These are phyloP conservation scores for Pavlovales sp. DNA, from an alignment of 208 protist genomes.

Conservation along the genomic window DNA sequence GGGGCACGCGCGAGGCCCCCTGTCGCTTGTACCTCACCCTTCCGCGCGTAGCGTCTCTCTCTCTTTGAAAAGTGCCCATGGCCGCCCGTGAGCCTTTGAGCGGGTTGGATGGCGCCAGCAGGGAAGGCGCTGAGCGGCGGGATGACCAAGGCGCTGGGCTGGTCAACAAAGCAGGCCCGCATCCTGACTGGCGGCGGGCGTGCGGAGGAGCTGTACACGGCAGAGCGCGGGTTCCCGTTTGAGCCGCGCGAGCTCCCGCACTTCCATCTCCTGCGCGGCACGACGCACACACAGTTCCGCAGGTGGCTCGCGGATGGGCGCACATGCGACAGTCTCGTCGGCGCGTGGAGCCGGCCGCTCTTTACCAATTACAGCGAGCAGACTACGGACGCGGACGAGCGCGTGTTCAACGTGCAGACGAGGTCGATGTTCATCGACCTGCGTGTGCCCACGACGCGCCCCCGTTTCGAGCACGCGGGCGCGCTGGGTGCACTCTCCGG, in stretches of 20 bases:
- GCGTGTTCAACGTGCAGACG: conserved; percentile 46
- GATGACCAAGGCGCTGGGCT: no score
- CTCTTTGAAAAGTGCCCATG: no score
- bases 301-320: neutral
- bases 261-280: conserved; percentile 11
- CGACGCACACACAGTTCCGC: conserved; percentile 16
- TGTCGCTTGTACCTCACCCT: no score
- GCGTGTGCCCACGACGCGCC: conserved; percentile 12
- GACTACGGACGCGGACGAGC: neutral
- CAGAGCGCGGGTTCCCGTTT: neutral
- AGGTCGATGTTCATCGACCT: conserved; percentile 44
- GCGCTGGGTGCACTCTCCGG: neutral
- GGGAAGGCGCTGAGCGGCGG: no score
- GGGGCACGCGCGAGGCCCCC: no score
- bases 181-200: conserved; percentile 46
- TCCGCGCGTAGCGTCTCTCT: no score
- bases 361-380: conserved; percentile 31
- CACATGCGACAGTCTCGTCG: neutral
- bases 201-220: conserved; percentile 13
- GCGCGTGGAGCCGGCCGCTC: conserved; percentile 40
- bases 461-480: neutral
- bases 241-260: conserved; percentile 30
- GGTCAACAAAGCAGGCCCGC: conserved; percentile 27
- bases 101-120: no score
- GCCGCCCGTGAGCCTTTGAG: no score